These are phyloP conservation scores for Sporobolomyces phaffii DNA, from an alignment of 768 basidiomycete genomes.

Conservation along the genomic window DNA sequence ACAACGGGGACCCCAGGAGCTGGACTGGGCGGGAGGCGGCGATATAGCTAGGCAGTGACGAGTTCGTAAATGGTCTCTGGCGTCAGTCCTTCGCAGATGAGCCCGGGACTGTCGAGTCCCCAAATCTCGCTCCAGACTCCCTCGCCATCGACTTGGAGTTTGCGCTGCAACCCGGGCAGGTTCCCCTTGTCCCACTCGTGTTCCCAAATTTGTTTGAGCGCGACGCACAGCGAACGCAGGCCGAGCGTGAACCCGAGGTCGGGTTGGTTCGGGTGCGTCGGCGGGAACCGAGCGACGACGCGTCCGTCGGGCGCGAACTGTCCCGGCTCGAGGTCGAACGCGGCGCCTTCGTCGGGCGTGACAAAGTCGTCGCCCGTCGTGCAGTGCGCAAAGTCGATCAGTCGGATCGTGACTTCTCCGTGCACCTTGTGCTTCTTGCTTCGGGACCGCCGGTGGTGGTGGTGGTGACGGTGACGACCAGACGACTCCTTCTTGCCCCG, in stretches of 20 bases:
- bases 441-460: slow-evolving; percentile 50
- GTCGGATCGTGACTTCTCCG: slow-evolving; percentile 88
- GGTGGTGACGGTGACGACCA: slow-evolving; percentile 1
- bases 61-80: slow-evolving; percentile 15
- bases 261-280: slow-evolving; percentile 78
- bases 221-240: slow-evolving; percentile 67
- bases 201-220: slow-evolving; percentile 80
- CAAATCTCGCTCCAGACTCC: slow-evolving; percentile 68
- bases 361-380: slow-evolving; percentile 91
- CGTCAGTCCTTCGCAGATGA: slow-evolving; percentile 14
- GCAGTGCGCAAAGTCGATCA: slow-evolving; percentile 98
- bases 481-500: not conserved
- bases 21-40: not conserved
- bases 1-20: no score
- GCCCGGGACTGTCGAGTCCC: slow-evolving; percentile 18
- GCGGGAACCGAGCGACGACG: slow-evolving; percentile 90
- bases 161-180: slow-evolving; percentile 50
- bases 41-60: slow-evolving; percentile 1
- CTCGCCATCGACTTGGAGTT: slow-evolving; percentile 62
- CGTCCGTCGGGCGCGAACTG: slow-evolving; percentile 61
- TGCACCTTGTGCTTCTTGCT: slow-evolving; percentile 68
- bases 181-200: slow-evolving; percentile 59
- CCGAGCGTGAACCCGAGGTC: slow-evolving; percentile 94
- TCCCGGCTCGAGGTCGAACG: slow-evolving; percentile 51
- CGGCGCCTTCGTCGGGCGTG: slow-evolving; percentile 48